Evolutionary conservation across 108 stramenopile genomes (phyloP), one percentile per base, ranked within the genome.

Genomic region (Discostella stelligeroides): DNA sequence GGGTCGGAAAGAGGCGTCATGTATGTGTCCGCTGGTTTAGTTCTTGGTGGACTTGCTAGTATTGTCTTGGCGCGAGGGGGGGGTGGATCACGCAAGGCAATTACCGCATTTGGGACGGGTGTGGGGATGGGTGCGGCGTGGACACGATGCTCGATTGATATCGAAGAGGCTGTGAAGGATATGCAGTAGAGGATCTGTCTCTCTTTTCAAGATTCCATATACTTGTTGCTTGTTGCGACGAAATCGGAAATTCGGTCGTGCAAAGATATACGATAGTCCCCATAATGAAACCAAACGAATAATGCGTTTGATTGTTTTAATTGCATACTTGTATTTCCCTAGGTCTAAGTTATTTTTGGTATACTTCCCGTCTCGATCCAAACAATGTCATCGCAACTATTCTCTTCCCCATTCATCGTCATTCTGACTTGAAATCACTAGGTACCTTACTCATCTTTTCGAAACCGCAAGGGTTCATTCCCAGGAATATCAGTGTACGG

Each of bases 401-500:
- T n/a, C n/a, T n/a, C n/a, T n/a, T n/a, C n/a, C n/a, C n/a, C n/a
- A n/a, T n/a, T n/a, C n/a, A n/a, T n/a, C n/a, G n/a, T n/a, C n/a
- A n/a, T n/a, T n/a, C n/a, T n/a, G n/a, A n/a, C n/a, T n/a, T n/a
- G 2, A 29, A 29, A 46, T 29, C 12, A 64, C 15, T 24, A n/a
- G n/a, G n/a, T n/a, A n/a, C n/a, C n/a, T 55, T 47, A 70, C 2
- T 48, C 0, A 40, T 30, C 25, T 40, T 56, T 79, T 40, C 66
- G 51, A 28, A 70, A 70, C 24, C 48, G 66, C 53, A 68, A 86
- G 27, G 89, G 89, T 18, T 65, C 51, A 79, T 94, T 94, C 3
- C 59, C 60, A 1, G 84, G 82, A 24, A 81, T 64, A 79, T 94
- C 92, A 39, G 87, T 84, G 58, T 94, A 94, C 2, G 87, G 87